Conservation (phyloP, 225 moss, liverwort and hornwort species). For the Straminergon stramineum region DNA sequence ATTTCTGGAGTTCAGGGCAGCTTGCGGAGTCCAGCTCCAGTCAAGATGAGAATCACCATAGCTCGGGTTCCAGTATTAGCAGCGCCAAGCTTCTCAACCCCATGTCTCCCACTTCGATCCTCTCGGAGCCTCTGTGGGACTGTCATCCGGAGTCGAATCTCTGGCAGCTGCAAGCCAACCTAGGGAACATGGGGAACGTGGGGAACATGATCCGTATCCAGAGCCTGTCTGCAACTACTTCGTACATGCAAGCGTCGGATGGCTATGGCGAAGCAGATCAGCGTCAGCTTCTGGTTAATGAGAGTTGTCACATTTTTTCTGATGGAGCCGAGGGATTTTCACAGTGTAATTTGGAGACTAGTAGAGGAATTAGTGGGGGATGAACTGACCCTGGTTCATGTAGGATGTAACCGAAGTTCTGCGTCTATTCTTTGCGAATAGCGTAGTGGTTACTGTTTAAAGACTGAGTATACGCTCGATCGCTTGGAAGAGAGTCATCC, state of each 20-base stretch:
- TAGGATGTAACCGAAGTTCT: background rate
- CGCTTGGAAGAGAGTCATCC: background rate
- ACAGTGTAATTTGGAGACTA: background rate
- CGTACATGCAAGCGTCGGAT: background rate
- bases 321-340: background rate
- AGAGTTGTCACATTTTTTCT: background rate
- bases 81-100: background rate
- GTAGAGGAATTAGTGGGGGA: background rate
- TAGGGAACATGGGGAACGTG: background rate
- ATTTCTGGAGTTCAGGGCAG: background rate
- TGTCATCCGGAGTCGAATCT: background rate
- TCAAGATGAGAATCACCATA: background rate
- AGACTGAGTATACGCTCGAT: too few relatives aligned
- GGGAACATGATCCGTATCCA: background rate
- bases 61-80: background rate
- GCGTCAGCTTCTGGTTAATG: background rate
- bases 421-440: background rate
- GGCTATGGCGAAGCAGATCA: background rate
- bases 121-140: slow-evolving; percentile 1
- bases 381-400: background rate
- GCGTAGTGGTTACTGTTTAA: background rate
- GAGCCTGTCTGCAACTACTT: background rate
- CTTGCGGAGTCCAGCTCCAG: background rate
- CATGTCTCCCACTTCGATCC: background rate
- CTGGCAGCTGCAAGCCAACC: background rate